Evolutionary conservation across 352 stramenopile species (phyloP).

Genomic region (Pythium aquatile): DNA sequence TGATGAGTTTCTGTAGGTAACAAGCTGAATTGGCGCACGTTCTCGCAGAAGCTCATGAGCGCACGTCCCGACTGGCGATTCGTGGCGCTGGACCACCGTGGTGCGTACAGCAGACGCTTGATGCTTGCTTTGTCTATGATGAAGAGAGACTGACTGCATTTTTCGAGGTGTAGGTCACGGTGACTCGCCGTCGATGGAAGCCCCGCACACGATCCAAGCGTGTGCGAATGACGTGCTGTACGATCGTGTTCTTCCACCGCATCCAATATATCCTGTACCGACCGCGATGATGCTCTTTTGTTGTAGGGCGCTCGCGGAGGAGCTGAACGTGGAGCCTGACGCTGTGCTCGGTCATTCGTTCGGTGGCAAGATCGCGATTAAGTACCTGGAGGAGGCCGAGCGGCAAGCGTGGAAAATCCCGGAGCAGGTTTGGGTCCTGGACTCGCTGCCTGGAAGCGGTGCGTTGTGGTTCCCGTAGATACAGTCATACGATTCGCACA

Average conservation of each 20-base stretch:
- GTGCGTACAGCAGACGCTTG: conserved; percentile 23
- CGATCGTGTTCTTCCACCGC: conserved; percentile 5
- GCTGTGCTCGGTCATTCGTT: conserved; percentile 77
- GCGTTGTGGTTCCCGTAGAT: conserved; percentile 1
- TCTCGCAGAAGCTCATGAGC: conserved; percentile 51
- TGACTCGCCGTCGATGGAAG: conserved; percentile 64
- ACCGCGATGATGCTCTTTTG: not conserved
- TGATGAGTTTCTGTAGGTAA: conserved; percentile 47
- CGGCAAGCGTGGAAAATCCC: conserved; percentile 40
- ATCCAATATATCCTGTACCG: no score
- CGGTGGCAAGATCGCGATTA: conserved; percentile 74
- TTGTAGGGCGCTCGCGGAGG: conserved; percentile 43
- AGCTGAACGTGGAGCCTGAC: conserved; percentile 56
- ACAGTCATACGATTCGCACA: not conserved
- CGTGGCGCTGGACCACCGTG: conserved; percentile 63
- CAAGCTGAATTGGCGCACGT: conserved; percentile 84
- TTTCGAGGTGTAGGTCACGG: conserved; percentile 43
- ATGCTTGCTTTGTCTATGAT: no score
- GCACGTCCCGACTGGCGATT: conserved; percentile 50
- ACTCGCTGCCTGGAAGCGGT: conserved; percentile 71
- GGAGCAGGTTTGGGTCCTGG: conserved; percentile 67
- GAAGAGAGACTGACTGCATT: not conserved
- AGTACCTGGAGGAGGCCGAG: conserved; percentile 57
- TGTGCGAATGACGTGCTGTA: conserved; percentile 74
- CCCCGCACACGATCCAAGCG: conserved; percentile 60